Conservation (phyloP, 2,329 filamentous ascomycete genomes). For the Aspergillus tamarii region DNA sequence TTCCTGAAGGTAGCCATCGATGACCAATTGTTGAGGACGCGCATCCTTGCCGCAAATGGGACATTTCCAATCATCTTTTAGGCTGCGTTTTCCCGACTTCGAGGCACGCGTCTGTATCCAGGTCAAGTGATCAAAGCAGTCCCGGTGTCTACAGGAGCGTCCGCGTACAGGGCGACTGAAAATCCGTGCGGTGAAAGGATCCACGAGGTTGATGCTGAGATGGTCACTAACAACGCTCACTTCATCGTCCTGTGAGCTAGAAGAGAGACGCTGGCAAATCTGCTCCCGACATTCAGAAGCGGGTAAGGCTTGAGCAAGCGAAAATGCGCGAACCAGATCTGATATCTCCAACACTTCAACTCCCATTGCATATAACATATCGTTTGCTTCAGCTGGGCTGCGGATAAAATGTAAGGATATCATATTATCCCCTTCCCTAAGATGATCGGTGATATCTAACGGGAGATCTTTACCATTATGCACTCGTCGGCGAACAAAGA, state of each 20-base stretch:
- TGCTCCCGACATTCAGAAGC: constrained; percentile 56
- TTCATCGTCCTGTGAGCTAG: constrained; percentile 57
- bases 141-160: constrained; percentile 70
- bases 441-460: constrained; percentile 68
- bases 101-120: constrained; percentile 70
- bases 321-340: constrained; percentile 42
- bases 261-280: constrained; percentile 59
- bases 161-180: constrained; percentile 75
- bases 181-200: constrained; percentile 67
- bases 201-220: constrained; percentile 65
- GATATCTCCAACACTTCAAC: constrained; percentile 70
- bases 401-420: constrained; percentile 58
- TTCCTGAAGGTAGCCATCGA: constrained; percentile 73
- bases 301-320: constrained; percentile 45
- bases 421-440: constrained; percentile 64
- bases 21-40: constrained; percentile 68
- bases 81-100: constrained; percentile 47
- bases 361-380: constrained; percentile 61
- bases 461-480: constrained; percentile 78
- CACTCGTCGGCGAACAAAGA: constrained; percentile 66
- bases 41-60: constrained; percentile 81
- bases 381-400: constrained; percentile 38
- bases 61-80: constrained; percentile 72
- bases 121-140: constrained; percentile 87
- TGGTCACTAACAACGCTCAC: constrained; percentile 61